Percentiles rank a stretch among this genome's conserved stretches.
These are phyloP conservation scores for Vaccinium macrocarpon DNA, from an alignment of 148 eudicot species.

Conservation along the genomic window DNA sequence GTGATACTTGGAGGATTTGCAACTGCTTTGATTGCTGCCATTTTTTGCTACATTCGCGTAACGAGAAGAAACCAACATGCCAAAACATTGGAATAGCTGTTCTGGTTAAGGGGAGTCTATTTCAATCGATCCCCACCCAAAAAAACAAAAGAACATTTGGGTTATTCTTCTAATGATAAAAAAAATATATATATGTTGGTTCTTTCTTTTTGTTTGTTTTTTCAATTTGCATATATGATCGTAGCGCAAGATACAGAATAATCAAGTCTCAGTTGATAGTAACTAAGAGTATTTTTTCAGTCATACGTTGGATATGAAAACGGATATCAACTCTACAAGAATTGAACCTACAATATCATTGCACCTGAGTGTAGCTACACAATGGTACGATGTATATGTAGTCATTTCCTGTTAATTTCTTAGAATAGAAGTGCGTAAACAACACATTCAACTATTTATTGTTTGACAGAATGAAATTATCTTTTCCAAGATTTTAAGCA, in stretches of 20 bases:
- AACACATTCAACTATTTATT: background rate
- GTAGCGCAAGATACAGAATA: background rate
- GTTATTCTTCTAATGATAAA: too few species aligned
- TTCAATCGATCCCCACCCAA: background rate
- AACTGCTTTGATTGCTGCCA: constrained; percentile 39
- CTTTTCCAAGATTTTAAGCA: background rate
- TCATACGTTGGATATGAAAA: too few species aligned
- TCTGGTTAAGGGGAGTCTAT: background rate
- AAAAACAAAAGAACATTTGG: background rate
- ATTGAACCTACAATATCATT: too few species aligned
- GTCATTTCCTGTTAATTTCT: background rate
- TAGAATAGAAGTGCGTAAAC: background rate
- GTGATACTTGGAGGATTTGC: constrained; percentile 59
- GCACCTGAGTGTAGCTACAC: too few species aligned
- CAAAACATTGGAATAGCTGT: background rate
- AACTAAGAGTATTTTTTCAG: too few species aligned
- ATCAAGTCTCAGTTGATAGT: background rate
- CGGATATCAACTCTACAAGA: too few species aligned
- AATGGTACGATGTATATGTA: too few species aligned
- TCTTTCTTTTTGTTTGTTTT: background rate
- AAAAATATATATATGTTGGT: background rate
- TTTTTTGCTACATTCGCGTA: constrained; percentile 43
- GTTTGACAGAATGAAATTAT: background rate
- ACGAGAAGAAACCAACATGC: constrained; percentile 20
- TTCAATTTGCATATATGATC: background rate